phyloP scores from a whole-genome alignment of 768 basidiomycete genomes.

The Tylopilus sp. region DNA sequence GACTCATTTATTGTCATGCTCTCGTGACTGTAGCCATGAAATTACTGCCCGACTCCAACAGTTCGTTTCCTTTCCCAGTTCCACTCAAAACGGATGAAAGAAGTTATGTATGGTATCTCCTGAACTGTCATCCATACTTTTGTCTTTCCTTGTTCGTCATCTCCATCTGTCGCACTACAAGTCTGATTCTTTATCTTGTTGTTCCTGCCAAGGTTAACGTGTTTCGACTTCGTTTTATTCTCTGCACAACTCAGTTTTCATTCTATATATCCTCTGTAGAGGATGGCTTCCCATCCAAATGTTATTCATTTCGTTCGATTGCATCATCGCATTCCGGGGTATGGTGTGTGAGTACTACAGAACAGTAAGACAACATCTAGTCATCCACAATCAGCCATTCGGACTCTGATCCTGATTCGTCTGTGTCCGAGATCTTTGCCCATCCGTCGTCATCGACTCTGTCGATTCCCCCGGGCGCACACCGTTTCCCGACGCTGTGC shows the following conservation, averaged over 20 bases:
- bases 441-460: slow-evolving; percentile 53
- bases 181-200: slow-evolving; percentile 20
- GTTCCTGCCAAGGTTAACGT: slow-evolving; percentile 24
- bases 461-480: slow-evolving; percentile 39
- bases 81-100: slow-evolving; percentile 31
- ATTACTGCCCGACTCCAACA: slow-evolving; percentile 14
- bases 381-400: slow-evolving; percentile 83
- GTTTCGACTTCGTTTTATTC: slow-evolving; percentile 17
- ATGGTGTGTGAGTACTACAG: slow-evolving; percentile 22
- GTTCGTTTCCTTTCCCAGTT: slow-evolving; percentile 25
- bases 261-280: slow-evolving; percentile 32
- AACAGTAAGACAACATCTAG: slow-evolving; percentile 14
- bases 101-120: slow-evolving; percentile 33
- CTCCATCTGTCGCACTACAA: slow-evolving; percentile 17
- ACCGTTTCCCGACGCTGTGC: slow-evolving; percentile 40
- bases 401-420: slow-evolving; percentile 79
- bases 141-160: slow-evolving; percentile 24
- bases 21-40: slow-evolving; percentile 34
- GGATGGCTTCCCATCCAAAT: slow-evolving; percentile 29
- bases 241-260: slow-evolving; percentile 18
- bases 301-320: slow-evolving; percentile 18
- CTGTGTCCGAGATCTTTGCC: slow-evolving; percentile 65
- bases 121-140: slow-evolving; percentile 30
- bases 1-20: slow-evolving; percentile 24
- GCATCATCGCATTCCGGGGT: slow-evolving; percentile 10